Evolutionary conservation across 352 stramenopile genomes (phyloP), one percentile per base, ranked within the genome.

Genomic region (Chrysophaeum taylorii): DNA sequence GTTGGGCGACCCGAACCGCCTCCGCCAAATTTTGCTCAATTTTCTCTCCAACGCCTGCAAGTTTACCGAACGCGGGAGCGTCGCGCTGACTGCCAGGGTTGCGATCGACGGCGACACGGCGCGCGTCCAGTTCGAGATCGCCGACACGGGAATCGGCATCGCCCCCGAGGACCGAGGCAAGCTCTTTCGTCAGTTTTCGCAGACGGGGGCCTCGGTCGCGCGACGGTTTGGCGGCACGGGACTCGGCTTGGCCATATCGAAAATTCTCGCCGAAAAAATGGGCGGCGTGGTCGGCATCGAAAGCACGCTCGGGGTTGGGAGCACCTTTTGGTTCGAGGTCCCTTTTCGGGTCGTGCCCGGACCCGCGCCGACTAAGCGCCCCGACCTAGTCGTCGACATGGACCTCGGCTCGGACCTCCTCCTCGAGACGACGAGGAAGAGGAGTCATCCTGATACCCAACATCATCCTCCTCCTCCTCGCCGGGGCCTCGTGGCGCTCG

Each of bases 211-310:
- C 15, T 73, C 70, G 29, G 71, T 23, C n/a, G 38, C 63, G 23
- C 33, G 64, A 39, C 27, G 50, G 23, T 73, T 38, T 0, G 64
- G 64, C 25, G 39, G 69, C 14, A 92, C 85, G 18, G 87, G 87
- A 7, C 75, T 93, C 9, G 87, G 87, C 12, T 76, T 93, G 52
- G 85, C 85, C 12, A 92, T 93, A 62, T 92, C 85, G 71, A 92
- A 91, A 71, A 84, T 91, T 69, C 83, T 93, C 36, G 85, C 87
- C 9, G 85, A 92, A 69, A 77, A 92, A 27, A 93, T 93, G 87
- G 86, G 89, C 68, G 87, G 87, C 5, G 75, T 86, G 41, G 92
- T 93, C 64, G 85, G 87, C 57, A 84, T 93, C 16, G 85, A 92
- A 39, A 90, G 82, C 68, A 78, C 89, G 53, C 75, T 90, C 1